These are phyloP conservation scores for Botrytis porri DNA, from an alignment of 2,329 filamentous ascomycete species.

Conservation along the genomic window DNA sequence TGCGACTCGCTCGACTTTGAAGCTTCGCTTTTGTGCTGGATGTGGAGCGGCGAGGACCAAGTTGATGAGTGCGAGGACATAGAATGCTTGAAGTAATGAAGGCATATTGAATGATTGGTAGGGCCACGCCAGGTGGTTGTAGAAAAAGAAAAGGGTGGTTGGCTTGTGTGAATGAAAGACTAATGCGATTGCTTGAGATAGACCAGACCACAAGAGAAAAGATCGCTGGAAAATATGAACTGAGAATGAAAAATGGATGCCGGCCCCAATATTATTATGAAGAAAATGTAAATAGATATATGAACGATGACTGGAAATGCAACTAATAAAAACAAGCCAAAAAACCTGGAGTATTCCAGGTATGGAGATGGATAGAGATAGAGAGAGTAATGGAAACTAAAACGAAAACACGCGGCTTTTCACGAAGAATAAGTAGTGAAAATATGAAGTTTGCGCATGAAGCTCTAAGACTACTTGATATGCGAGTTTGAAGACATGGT, in stretches of 20 bases:
- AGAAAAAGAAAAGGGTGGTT: conserved; percentile 13
- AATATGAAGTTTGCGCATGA: conserved; percentile 30
- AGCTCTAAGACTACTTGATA: conserved; percentile 27
- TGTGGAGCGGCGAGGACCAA: conserved; percentile 47
- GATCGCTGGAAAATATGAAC: not conserved
- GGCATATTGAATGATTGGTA: conserved; percentile 32
- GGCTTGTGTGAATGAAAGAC: conserved; percentile 27
- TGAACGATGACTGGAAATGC: conserved; percentile 26
- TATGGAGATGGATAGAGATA: conserved; percentile 6
- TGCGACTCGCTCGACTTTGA: conserved; percentile 36
- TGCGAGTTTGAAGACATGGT: conserved; percentile 27
- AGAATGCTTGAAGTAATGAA: conserved; percentile 37
- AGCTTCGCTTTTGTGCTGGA: conserved; percentile 42
- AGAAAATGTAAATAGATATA: conserved; percentile 27
- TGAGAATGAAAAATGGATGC: conserved; percentile 26
- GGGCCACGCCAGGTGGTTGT: conserved; percentile 21
- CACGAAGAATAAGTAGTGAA: conserved; percentile 18
- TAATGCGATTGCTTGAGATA: conserved; percentile 17
- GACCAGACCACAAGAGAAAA: conserved; percentile 25
- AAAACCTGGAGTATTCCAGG: conserved; percentile 9
- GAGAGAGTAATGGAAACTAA: conserved; percentile 18
- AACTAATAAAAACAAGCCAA: conserved; percentile 27
- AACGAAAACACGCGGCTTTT: conserved; percentile 31
- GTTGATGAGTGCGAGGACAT: conserved; percentile 48
- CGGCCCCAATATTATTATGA: conserved; percentile 27